Conservation (phyloP, 1,284 basidiomycete genomes). For the Microbotryum lychnidis-dioicae region DNA sequence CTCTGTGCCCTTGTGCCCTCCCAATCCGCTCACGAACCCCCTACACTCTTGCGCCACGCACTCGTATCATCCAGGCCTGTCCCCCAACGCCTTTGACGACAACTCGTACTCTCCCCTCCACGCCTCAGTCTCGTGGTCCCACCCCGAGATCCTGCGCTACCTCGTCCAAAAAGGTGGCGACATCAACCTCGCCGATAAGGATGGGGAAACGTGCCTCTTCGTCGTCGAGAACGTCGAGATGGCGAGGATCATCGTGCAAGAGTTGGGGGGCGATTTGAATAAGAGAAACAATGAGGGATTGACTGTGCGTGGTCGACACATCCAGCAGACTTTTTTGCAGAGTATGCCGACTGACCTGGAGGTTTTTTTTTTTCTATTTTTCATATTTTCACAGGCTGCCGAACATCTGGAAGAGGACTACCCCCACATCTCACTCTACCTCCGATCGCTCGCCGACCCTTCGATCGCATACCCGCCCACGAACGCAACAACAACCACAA, state of each 20-base stretch:
- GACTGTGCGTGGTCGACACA: constrained; percentile 50
- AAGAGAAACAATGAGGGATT: constrained; percentile 61
- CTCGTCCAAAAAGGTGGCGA: constrained; percentile 71
- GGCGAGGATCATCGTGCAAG: constrained; percentile 60
- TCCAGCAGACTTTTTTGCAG: not conserved
- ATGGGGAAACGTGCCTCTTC: constrained; percentile 85
- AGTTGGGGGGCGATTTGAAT: constrained; percentile 64
- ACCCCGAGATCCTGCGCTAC: constrained; percentile 65
- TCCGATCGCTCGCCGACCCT: constrained; percentile 47
- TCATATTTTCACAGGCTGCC: constrained; percentile 45
- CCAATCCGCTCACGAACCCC: constrained; percentile 9
- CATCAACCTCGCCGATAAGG: constrained; percentile 73
- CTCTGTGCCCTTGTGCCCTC: not conserved
- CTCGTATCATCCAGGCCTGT: constrained; percentile 4
- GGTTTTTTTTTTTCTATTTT: not conserved
- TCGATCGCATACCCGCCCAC: constrained; percentile 1
- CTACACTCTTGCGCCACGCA: not conserved
- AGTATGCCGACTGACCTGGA: not conserved
- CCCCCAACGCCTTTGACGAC: constrained; percentile 22
- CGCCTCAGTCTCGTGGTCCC: constrained; percentile 88
- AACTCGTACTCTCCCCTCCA: constrained; percentile 62
- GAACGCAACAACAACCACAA: not conserved
- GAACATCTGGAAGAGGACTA: constrained; percentile 68
- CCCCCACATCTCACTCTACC: constrained; percentile 63
- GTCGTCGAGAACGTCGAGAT: constrained; percentile 75